Conservation (phyloP, 371 early-diverging fungal species). For the Rhizopus arrhizus region DNA sequence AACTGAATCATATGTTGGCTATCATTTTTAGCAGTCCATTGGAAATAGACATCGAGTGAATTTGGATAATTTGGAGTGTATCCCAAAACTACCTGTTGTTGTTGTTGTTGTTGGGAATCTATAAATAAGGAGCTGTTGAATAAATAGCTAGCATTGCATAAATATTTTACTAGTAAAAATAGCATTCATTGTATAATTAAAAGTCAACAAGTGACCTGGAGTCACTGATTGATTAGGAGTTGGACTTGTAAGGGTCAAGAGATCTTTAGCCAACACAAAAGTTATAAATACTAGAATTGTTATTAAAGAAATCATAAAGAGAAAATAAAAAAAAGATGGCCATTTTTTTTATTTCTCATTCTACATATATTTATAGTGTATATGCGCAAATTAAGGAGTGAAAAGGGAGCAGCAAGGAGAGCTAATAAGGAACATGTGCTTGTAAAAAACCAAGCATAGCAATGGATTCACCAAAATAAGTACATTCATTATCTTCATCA, state of each 20-base stretch:
- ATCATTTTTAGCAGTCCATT: conserved; percentile 12
- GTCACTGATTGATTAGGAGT: neutral
- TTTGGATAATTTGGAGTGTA: conserved; percentile 14
- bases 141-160: too few species aligned
- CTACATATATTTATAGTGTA: neutral
- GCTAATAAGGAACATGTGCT: conserved; percentile 47
- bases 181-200: neutral
- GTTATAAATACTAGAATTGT: neutral
- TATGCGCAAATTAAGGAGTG: neutral
- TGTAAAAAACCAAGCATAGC: conserved; percentile 60
- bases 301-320: neutral
- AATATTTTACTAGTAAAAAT: neutral
- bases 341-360: neutral
- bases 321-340: neutral
- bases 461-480: conserved; percentile 68
- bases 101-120: neutral
- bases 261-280: neutral
- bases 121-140: neutral
- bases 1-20: conserved; percentile 9
- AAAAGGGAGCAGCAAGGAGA: neutral
- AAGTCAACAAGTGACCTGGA: neutral
- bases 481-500: conserved; percentile 48
- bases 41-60: conserved; percentile 19
- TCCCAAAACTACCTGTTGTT: neutral
- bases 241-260: neutral